Base-by-base conservation (phyloP, 805 yeast species). In the Candida alai region DNA sequence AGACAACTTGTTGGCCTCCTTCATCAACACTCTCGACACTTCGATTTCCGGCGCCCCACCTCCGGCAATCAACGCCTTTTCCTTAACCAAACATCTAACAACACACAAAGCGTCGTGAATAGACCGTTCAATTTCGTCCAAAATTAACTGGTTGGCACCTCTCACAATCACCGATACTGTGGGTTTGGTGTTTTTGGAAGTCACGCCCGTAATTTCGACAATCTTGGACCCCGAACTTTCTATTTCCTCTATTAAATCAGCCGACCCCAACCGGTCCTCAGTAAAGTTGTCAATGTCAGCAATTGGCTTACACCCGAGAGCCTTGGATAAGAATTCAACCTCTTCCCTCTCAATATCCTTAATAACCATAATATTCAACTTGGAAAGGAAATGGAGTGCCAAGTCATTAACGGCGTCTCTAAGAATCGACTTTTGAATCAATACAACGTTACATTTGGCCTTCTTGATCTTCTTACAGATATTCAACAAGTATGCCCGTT, bases 1-100 rank as follows among this genome's bases (percentile, higher is more conserved):
- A 13, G 84, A 74, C 45, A 83, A 68, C 34, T 75, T 65, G 44
- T 78, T 72, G 19, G 94, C 73, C 58, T 87, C 95, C 47, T 76
- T 78, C 47, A 74, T 66, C 45, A 88, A 64, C 10, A 75, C 74
- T 43, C 90, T 76, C 8, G 96, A 78, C 6, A 86, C 80, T 67
- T 89, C 96, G 45, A 88, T 78, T 63, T 88, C 97, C 29, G 97
- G 95, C 5, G 98, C 97, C 51, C 97, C 98, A 44, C 98, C 99
- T 50, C 99, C 99, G 10, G 97, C 96, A 64, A 93, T 88, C 54
- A 84, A 68, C 1, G 89, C 95, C 53, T 76, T 82, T 57, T 85
- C 87, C 55, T 87, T 86, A 18, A 88, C 95, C 36, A 87, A 69
- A 63, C 96, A 84, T 57, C 95, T 68, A 43, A 83, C 71, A 36